Conservation (phyloP, 1,284 basidiomycete species). For the Violaceomyces palustris region DNA sequence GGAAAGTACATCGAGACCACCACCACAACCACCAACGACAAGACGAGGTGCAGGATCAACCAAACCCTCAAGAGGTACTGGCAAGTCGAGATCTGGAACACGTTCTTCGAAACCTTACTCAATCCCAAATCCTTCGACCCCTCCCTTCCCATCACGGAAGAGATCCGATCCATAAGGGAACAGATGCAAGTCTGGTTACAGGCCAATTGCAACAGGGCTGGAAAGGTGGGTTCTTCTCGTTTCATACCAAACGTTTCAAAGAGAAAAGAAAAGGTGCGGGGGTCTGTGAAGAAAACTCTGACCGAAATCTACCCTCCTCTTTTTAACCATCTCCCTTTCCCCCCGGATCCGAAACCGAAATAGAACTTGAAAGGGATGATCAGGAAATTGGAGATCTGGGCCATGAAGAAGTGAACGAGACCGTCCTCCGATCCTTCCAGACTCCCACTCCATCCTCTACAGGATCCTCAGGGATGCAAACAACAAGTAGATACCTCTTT, state of each 20-base stretch:
- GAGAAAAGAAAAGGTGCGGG: too few species aligned
- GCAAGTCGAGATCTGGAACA: conserved; percentile 81
- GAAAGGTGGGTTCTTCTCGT: conserved; percentile 54
- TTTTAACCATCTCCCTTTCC: neutral
- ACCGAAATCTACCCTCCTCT: neutral
- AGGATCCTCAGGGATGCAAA: too few species aligned
- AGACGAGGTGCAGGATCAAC: conserved; percentile 44
- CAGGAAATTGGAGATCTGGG: conserved; percentile 49
- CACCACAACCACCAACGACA: conserved; percentile 4
- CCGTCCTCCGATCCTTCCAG: too few species aligned
- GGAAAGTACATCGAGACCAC: conserved; percentile 69
- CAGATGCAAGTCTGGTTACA: conserved; percentile 85
- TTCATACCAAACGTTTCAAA: neutral
- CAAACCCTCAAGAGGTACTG: conserved; percentile 88
- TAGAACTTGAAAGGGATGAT: conserved; percentile 46
- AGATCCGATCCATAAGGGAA: conserved; percentile 61
- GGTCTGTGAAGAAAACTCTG: too few species aligned
- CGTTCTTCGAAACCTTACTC: conserved; percentile 77
- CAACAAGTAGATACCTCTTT: too few species aligned
- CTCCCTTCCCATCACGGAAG: conserved; percentile 61
- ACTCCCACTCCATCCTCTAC: too few species aligned
- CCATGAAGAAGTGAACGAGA: conserved; percentile 27
- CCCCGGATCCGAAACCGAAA: neutral
- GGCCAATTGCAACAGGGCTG: conserved; percentile 65
- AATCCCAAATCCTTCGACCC: conserved; percentile 61